Evolutionary conservation across 2,329 filamentous ascomycete genomes (phyloP).

Genomic region (Endothia cerciana): DNA sequence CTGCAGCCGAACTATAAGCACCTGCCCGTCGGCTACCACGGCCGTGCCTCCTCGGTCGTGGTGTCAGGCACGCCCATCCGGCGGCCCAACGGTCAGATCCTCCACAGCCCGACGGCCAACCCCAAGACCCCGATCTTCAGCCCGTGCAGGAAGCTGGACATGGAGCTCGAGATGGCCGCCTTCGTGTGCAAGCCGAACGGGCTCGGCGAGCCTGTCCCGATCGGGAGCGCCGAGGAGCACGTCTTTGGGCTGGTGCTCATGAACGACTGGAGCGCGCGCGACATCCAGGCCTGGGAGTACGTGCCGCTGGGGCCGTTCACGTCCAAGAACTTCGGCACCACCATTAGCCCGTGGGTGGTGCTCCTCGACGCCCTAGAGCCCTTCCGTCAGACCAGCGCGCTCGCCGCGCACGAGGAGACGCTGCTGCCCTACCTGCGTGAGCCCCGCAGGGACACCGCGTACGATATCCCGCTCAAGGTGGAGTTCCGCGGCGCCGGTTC

Average conservation of each 20-base stretch:
- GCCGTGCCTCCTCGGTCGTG: neutral
- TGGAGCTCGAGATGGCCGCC: neutral
- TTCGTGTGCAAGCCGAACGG: neutral
- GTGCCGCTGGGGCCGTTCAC: conserved; percentile 79
- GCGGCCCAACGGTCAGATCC: neutral
- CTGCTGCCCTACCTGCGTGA: too few species aligned
- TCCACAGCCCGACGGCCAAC: neutral
- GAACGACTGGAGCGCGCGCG: conserved; percentile 86
- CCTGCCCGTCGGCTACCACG: neutral
- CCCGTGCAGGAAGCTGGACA: neutral
- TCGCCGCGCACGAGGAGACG: too few species aligned
- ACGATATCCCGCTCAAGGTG: too few species aligned
- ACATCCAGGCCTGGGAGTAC: conserved; percentile 85
- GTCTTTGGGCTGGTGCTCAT: conserved; percentile 81
- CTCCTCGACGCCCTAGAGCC: neutral
- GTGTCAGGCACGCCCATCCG: neutral
- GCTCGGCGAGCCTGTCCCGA: neutral
- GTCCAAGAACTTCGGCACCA: neutral
- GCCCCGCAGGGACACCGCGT: too few species aligned
- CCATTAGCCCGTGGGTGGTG: neutral
- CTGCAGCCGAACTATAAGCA: neutral
- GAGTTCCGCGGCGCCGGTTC: too few species aligned
- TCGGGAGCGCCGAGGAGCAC: conserved; percentile 48
- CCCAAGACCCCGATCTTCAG: neutral
- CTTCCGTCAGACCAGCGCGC: too few species aligned